These are phyloP conservation scores for Linnemannia schmuckeri DNA, from an alignment of 192 early-diverging fungal genomes.

Conservation along the genomic window DNA sequence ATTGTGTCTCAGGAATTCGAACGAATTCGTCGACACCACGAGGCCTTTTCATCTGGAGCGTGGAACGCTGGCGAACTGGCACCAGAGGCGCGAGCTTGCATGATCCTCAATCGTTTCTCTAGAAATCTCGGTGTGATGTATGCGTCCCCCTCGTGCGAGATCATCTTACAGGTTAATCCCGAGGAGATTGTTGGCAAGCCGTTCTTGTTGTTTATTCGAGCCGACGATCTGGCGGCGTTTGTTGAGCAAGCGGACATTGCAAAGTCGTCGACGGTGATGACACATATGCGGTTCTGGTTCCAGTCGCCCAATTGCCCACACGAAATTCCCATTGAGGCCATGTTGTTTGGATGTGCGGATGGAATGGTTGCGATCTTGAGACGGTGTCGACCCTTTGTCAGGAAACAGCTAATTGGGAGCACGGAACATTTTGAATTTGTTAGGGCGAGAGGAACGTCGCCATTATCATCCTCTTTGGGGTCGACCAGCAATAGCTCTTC, in stretches of 20 bases:
- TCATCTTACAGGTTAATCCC: constrained; percentile 12
- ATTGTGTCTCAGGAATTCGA: constrained; percentile 18
- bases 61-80: constrained; percentile 18
- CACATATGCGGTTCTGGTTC: constrained; percentile 42
- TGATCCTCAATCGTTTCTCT: constrained; percentile 45
- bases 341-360: constrained; percentile 27
- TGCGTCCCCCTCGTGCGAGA: constrained; percentile 27
- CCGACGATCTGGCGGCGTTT: constrained; percentile 36
- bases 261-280: constrained; percentile 25
- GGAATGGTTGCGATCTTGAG: constrained; percentile 22
- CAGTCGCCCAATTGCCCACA: constrained; percentile 20
- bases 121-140: constrained; percentile 29
- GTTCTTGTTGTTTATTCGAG: constrained; percentile 29
- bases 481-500: background rate
- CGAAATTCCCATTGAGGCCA: constrained; percentile 33
- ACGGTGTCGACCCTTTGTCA: constrained; percentile 13
- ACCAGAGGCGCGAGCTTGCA: constrained; percentile 30
- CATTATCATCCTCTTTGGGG: background rate
- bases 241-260: constrained; percentile 30
- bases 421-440: background rate
- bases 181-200: constrained; percentile 30
- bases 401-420: constrained; percentile 11
- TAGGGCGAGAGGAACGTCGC: background rate
- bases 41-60: constrained; percentile 9
- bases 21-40: constrained; percentile 29